Base-by-base conservation (phyloP, 1,284 basidiomycete species). In the Moesziomyces antarcticus region DNA sequence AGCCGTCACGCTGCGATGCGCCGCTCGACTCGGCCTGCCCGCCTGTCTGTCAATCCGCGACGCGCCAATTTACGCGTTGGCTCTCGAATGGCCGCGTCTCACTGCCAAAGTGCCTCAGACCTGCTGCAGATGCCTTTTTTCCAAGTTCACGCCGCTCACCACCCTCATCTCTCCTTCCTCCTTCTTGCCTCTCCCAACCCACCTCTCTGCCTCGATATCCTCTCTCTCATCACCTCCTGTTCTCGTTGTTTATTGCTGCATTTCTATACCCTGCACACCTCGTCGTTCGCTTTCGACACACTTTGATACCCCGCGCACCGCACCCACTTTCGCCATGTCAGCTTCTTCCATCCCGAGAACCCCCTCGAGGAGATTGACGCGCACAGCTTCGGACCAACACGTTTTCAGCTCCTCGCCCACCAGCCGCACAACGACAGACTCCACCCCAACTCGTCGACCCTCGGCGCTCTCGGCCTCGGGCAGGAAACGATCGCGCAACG, bases 21-120 rank as follows among this genome's bases (percentile, higher is more conserved):
- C 22, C 11, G 21, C 18, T 25, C 16, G 41, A 16, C 37, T 16
- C 41, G 10, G 30, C 30, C 21, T 13, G 11, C 49, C 30, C 21
- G 14, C n/a, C 21, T 13, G 37, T 21, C n/a, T 22, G 18, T 20
- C 18, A 50, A 25, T 47, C 45, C 69, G 62, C 64, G 70, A 73
- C 70, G 70, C 70, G 70, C 64, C 64, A 63, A 73, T 67, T 67
- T 63, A 73, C 70, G 70, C 70, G 70, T 67, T 27, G 24, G 3
- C 20, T 44, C 22, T 11, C 10, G 3, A 44, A 44, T 44, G 2
- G 43, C 43, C 43, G 43, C 49, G 20, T 20, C 22, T n/a, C 20
- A 21, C n/a, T 43, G n/a, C 20, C 42, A 20, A 43, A 8, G 7
- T 21, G 42, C 42, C n/a, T 7, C 2, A 7, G 20, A 5, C n/a